Base-by-base conservation (phyloP, 2,329 filamentous ascomycete genomes). In the Penicillium crustosum region DNA sequence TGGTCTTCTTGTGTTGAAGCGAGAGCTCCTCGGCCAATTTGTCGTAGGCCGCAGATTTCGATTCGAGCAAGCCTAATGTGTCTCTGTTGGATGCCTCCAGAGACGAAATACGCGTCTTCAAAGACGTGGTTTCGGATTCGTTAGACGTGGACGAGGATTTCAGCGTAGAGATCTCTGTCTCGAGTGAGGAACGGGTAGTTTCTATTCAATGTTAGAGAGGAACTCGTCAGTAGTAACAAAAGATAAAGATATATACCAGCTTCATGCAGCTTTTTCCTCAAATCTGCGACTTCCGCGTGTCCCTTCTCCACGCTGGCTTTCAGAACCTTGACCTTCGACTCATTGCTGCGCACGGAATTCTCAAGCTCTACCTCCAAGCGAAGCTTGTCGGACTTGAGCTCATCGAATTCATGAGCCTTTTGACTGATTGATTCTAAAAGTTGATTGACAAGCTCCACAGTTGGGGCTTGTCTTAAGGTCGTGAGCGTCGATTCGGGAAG, bases 41-140 rank as follows among this genome's bases (percentile, higher is more conserved):
- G 65, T 96, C 90, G 71, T 97, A 91, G 38, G 92, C 90, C 10
- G 86, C 86, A 54, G 90, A 91, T 76, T 97, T 97, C 19, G 91
- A 89, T 70, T 97, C 93, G 61, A 97, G 87, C 35, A 97, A 86
- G 42, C 90, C 88, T 5, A 97, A 78, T 15, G 92, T 93, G 63
- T 97, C 93, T 61, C 94, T 89, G 71, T 96, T 97, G 7, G 93
- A 94, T 0, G 90, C 87, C 75, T 99, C 93, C 3, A 99, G 85
- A 0, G 91, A 90, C 49, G 88, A 81, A 68, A 99, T 91, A 66
- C 93, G 92, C 58, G 90, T 86, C 68, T 90, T 88, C 15, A 99
- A 82, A 2, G 86, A 85, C 67, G 90, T 87, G 58, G 90, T 83
- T 58, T 89, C 86, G 2, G 91, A 89, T 59, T 87, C 75, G 55